Evolutionary conservation across 495 filamentous ascomycete genomes (phyloP).

Genomic region (Penicillium pulvis): DNA sequence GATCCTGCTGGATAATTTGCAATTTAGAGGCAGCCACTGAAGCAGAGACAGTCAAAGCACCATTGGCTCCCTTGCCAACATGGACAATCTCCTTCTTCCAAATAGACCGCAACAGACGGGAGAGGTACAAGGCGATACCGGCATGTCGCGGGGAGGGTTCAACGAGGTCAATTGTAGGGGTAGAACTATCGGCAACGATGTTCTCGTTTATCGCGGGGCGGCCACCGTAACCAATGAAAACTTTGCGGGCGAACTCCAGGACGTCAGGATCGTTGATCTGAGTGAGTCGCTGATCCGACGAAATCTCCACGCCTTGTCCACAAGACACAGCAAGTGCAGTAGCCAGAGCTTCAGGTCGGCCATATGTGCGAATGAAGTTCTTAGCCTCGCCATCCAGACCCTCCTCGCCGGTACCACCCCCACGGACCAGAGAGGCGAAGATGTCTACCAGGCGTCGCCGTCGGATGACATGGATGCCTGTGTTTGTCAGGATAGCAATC

Average conservation of each 20-base stretch:
- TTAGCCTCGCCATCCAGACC: slow-evolving; percentile 77
- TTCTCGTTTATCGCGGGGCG: slow-evolving; percentile 77
- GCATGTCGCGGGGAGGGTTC: slow-evolving; percentile 85
- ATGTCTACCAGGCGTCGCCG: slow-evolving; percentile 87
- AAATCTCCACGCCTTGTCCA: slow-evolving; percentile 80
- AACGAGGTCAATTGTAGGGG: slow-evolving; percentile 71
- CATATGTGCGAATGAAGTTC: slow-evolving; percentile 80
- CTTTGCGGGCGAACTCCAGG: slow-evolving; percentile 77
- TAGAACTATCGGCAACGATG: slow-evolving; percentile 60
- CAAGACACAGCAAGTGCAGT: slow-evolving; percentile 96
- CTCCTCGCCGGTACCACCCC: slow-evolving; percentile 73
- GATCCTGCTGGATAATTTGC: slow-evolving; percentile 72
- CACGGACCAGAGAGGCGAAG: slow-evolving; percentile 77
- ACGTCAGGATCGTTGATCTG: slow-evolving; percentile 78
- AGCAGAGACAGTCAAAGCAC: slow-evolving; percentile 47
- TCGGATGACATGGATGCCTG: slow-evolving; percentile 80
- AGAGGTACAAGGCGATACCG: slow-evolving; percentile 83
- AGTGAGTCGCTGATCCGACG: slow-evolving; percentile 66
- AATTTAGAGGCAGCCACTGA: slow-evolving; percentile 65
- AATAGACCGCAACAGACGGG: slow-evolving; percentile 77
- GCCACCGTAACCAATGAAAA: slow-evolving; percentile 88
- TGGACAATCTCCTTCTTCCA: slow-evolving; percentile 74
- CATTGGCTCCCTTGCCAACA: slow-evolving; percentile 54
- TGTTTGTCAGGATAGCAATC: slow-evolving; percentile 87
- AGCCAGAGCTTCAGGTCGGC: slow-evolving; percentile 80